A percentile compares a stretch with the other conserved stretches of the same genome.
Conservation (phyloP, 192 early-diverging fungal genomes). For the Neocallimastix lanati region DNA sequence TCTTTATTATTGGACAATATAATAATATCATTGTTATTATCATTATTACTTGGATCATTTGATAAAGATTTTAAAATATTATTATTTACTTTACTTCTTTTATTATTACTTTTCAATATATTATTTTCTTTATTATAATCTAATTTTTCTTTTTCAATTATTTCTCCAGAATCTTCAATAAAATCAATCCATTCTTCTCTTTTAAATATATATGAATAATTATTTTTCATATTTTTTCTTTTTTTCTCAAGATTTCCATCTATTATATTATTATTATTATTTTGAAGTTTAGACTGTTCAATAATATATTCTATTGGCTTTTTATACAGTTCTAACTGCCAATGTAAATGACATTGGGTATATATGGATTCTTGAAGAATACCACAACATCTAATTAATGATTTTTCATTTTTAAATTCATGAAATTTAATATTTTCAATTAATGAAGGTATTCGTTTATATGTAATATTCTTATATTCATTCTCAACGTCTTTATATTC, state of each 20-base stretch:
- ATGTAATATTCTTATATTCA: background rate
- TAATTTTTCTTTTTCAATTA: background rate
- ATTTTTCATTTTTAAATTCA: background rate
- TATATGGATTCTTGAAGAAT: background rate
- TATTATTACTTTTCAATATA: no score
- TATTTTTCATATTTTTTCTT: background rate
- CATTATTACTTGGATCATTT: no score
- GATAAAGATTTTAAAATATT: no score
- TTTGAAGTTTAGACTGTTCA: background rate
- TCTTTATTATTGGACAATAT: no score
- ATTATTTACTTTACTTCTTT: no score
- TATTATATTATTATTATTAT: background rate
- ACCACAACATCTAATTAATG: background rate
- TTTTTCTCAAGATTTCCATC: no score
- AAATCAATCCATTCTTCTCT: constrained; percentile 18
- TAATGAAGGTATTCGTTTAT: background rate
- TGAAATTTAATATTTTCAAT: background rate
- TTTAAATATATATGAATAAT: background rate
- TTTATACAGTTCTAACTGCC: background rate
- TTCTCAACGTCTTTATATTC: background rate
- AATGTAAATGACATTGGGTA: background rate
- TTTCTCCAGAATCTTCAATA: constrained; percentile 15
- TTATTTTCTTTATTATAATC: constrained; percentile 1
- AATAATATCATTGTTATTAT: no score
- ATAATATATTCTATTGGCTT: background rate